Evolutionary conservation across 345 rosid genomes (phyloP), one percentile per base, ranked within the genome.

Genomic region (Streptanthus diversifolius): DNA sequence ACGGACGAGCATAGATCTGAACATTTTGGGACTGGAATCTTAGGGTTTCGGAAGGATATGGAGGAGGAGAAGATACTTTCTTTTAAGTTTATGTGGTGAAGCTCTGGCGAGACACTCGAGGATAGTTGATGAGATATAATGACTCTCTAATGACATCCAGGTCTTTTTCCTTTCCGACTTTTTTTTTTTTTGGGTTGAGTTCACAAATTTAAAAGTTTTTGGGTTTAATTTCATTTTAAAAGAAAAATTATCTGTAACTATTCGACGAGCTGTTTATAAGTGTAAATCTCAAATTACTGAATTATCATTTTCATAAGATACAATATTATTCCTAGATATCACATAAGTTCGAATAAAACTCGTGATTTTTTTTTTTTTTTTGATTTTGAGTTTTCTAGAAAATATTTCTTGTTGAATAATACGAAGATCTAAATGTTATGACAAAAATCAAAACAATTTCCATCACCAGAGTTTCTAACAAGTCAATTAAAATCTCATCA

Each of bases 1-100:
- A 8, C 77, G 80, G 79, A 80, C 62, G 22, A 78, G 59, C 29
- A 72, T 53, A 15, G 86, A 85, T 85, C 91, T 81, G 63, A 83
- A 77, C 81, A 86, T 61, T 54, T 68, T 48, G 24, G n/a, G 25
- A 43, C 4, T 25, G 73, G 14, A 25, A 43, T 58, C 49, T 25
- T 45, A 63, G 76, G 72, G 71, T 69, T 52, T 36, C 11, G 7
- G 24, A 3, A 22, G 24, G 24, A 35, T 13, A 4, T 21, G 61
- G 17, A 14, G 37, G 32, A 52, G 49, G 13, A 14, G 30, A 7
- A 53, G 33, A 47, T 30, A 1, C 7, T 30, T 30, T 29, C 5
- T 17, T 4, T 30, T 4, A 0, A 2, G 1, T 0, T 37, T 67
- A 30, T 66, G 73, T 74, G 73, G 66, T 65, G 66, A 55, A 40